phyloP scores from a whole-genome alignment of 306 rosid species.

The Prunus salicina region DNA sequence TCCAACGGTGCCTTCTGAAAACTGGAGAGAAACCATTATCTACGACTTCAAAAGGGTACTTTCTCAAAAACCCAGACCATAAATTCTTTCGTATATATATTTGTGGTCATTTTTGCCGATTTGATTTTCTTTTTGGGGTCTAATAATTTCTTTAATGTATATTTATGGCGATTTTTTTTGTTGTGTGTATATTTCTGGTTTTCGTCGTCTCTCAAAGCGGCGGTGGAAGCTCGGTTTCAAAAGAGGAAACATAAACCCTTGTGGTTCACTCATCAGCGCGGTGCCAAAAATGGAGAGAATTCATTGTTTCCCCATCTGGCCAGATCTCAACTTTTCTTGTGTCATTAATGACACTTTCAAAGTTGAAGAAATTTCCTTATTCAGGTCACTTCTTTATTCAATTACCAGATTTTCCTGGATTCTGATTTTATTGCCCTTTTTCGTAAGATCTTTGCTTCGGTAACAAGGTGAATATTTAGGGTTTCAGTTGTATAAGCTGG shows the following conservation, averaged over 20 bases:
- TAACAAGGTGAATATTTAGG: constrained; percentile 1
- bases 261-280: neutral
- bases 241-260: neutral
- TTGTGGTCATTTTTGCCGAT: neutral
- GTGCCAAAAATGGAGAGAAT: constrained; percentile 30
- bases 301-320: constrained; percentile 25
- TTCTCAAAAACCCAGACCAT: neutral
- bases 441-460: neutral
- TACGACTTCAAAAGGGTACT: neutral
- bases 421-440: constrained; percentile 8
- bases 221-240: neutral
- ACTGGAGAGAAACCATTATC: too few relatives aligned
- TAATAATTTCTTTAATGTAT: too few relatives aligned
- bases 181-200: neutral
- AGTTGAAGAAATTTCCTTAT: constrained; percentile 17
- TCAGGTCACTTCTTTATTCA: constrained; percentile 21
- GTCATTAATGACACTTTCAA: constrained; percentile 17
- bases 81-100: neutral
- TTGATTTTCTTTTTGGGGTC: neutral
- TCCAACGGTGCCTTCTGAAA: too few relatives aligned
- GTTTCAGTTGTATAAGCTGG: neutral
- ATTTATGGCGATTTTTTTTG: too few relatives aligned
- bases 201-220: too few relatives aligned
- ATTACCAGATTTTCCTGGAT: constrained; percentile 10
- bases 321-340: constrained; percentile 5